Conservation (phyloP, 352 stramenopile genomes). For the Globisporangium nagaii region DNA sequence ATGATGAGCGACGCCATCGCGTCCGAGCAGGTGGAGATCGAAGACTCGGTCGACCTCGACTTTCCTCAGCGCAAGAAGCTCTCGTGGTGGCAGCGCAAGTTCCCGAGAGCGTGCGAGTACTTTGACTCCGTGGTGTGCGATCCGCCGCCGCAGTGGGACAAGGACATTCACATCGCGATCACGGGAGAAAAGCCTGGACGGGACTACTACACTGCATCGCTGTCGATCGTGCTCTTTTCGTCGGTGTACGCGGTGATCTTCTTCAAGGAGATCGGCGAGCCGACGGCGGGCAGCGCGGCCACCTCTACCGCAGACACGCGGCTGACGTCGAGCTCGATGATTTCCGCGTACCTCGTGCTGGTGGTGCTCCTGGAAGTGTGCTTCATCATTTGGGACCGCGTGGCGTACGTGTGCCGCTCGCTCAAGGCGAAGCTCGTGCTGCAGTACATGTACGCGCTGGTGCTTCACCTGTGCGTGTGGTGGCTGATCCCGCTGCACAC, state of each 20-base stretch:
- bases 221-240: conserved; percentile 58
- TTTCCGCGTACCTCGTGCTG: conserved; percentile 85
- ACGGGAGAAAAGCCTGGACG: conserved; percentile 70
- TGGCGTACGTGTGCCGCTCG: conserved; percentile 73
- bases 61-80: conserved; percentile 40
- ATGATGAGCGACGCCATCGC: conserved; percentile 19
- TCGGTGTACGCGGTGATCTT: conserved; percentile 72
- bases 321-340: conserved; percentile 61
- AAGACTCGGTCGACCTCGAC: conserved; percentile 33
- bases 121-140: conserved; percentile 59
- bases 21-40: conserved; percentile 65
- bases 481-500: conserved; percentile 69
- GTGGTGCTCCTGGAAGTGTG: conserved; percentile 74
- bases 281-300: conserved; percentile 27
- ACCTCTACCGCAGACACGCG: conserved; percentile 41
- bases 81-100: conserved; percentile 50
- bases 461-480: conserved; percentile 74
- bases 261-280: conserved; percentile 67
- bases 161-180: conserved; percentile 80
- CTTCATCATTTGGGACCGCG: conserved; percentile 85
- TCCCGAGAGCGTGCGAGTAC: conserved; percentile 43
- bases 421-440: conserved; percentile 68
- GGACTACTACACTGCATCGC: conserved; percentile 68
- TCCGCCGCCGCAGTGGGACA: conserved; percentile 76
- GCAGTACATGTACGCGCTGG: conserved; percentile 67